A percentile compares a stretch with the other conserved stretches of the same genome.
Evolutionary conservation across 495 filamentous ascomycete genomes (phyloP).

Genomic region (Neurospora sp.): DNA sequence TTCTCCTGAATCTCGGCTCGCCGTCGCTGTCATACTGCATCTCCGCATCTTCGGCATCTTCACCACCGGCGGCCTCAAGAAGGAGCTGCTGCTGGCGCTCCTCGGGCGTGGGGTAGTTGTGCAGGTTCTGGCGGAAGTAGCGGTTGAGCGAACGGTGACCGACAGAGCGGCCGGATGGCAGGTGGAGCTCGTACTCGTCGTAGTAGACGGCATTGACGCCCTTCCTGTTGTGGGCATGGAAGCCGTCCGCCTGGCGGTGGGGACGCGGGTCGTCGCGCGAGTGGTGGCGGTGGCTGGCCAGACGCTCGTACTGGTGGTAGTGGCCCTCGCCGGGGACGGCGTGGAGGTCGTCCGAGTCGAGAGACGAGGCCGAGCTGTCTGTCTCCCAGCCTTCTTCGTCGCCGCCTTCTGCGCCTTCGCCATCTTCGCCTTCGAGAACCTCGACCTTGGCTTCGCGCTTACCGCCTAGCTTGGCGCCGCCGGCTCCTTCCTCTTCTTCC

Average conservation of each 20-base stretch:
- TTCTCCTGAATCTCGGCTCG: neutral
- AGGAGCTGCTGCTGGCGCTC: conserved; percentile 53
- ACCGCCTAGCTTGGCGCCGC: conserved; percentile 49
- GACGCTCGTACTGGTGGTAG: conserved; percentile 48
- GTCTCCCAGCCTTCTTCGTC: conserved; percentile 67
- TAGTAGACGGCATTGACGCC: conserved; percentile 63
- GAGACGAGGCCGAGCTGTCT: conserved; percentile 72
- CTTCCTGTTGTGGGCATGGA: conserved; percentile 60
- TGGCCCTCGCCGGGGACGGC: conserved; percentile 60
- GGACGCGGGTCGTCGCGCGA: conserved; percentile 51
- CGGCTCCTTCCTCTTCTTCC: conserved; percentile 41
- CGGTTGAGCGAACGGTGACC: conserved; percentile 78
- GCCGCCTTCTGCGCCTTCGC: conserved; percentile 9
- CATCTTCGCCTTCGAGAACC: conserved; percentile 4
- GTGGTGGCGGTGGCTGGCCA: conserved; percentile 56
- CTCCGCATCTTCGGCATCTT: conserved; percentile 14
- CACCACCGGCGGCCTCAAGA: conserved; percentile 33
- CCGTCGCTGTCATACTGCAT: conserved; percentile 21
- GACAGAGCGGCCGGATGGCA: conserved; percentile 83
- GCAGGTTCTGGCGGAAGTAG: conserved; percentile 90
- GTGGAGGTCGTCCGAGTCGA: conserved; percentile 66
- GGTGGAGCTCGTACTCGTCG: conserved; percentile 84
- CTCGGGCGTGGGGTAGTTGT: conserved; percentile 61
- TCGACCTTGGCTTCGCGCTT: conserved; percentile 38
- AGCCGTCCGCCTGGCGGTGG: conserved; percentile 61